Evolutionary conservation across 805 yeast species (phyloP), one percentile per base, ranked within the genome.

Genomic region (Alloascoidea hylecoeti): DNA sequence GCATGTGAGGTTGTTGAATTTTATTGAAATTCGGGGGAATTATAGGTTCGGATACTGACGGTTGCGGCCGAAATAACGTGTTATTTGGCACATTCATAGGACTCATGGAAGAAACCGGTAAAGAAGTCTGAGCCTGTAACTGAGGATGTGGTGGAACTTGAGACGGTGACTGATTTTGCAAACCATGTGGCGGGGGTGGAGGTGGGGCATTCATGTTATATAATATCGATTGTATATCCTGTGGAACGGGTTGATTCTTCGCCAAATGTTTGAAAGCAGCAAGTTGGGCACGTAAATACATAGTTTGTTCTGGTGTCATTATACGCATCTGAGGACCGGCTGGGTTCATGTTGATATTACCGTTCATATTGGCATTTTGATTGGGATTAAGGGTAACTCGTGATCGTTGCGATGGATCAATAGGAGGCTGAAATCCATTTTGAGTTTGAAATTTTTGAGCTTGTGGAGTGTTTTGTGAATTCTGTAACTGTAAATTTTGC

Each of bases 111-210:
- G 18, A 9, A 9, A 9, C 15, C 35, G 35, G 35, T 12, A 33
- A 9, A 14, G 35, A 15, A 9, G 18, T 12, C 35, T 23, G 30
- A 12, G 18, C n/a, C 36, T 33, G 35, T 23, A 17, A 17, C 19
- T 16, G 38, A 5, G 27, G 15, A 14, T 18, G 37, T 14, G 32
- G 34, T 19, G n/a, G 39, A 13, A 16, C 36, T 18, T 39, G 39
- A 12, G 35, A 28, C 34, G 35, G 34, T 4, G 39, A 12, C 13
- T n/a, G n/a, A n/a, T n/a, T n/a, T n/a, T n/a, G n/a, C n/a, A n/a
- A n/a, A n/a, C n/a, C n/a, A n/a, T n/a, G n/a, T n/a, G n/a, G n/a
- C 30, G 9, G 30, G 30, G 9, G n/a, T 23, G 30, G 30, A 23
- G 30, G n/a, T n/a, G 9, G 30, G 30, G 30, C 9, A 9, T 9